These are phyloP conservation scores for Punica granatum DNA, from an alignment of 345 rosid species.

Conservation along the genomic window DNA sequence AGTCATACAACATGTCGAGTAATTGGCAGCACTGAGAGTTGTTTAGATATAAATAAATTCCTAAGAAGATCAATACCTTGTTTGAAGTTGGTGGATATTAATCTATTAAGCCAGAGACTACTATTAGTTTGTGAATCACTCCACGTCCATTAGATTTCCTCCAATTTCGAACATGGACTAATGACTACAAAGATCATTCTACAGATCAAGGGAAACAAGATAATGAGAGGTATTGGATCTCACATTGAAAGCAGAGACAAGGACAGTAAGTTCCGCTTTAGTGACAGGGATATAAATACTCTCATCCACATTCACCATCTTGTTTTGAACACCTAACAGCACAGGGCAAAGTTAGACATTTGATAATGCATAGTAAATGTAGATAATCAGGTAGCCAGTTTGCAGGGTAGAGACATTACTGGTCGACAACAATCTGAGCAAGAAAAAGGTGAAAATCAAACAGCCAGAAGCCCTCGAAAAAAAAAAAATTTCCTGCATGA, in stretches of 20 bases:
- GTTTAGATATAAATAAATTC: not conserved
- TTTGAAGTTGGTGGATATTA: not conserved
- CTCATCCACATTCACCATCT: slow-evolving; percentile 67
- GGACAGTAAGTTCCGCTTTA: slow-evolving; percentile 73
- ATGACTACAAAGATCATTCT: not conserved
- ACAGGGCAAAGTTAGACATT: slow-evolving; percentile 13
- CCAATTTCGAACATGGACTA: not conserved
- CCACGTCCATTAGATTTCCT: not conserved
- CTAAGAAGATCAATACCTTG: not conserved
- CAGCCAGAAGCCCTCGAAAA: too few species aligned
- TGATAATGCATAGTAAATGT: slow-evolving; percentile 11
- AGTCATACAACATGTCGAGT: not conserved
- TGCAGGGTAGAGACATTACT: not conserved
- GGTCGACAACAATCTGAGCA: not conserved
- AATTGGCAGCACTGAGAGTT: not conserved
- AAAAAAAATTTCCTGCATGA: too few species aligned
- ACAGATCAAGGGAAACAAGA: not conserved
- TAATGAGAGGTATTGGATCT: slow-evolving; percentile 6
- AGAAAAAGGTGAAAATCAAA: not conserved
- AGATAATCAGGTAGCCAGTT: not conserved
- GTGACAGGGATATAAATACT: slow-evolving; percentile 75
- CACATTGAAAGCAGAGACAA: slow-evolving; percentile 67
- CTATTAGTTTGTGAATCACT: not conserved
- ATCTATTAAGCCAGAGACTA: not conserved
- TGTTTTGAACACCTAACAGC: slow-evolving; percentile 72